These are phyloP conservation scores for Pulveroboletus sp. DNA, from an alignment of 768 basidiomycete species.

Conservation along the genomic window DNA sequence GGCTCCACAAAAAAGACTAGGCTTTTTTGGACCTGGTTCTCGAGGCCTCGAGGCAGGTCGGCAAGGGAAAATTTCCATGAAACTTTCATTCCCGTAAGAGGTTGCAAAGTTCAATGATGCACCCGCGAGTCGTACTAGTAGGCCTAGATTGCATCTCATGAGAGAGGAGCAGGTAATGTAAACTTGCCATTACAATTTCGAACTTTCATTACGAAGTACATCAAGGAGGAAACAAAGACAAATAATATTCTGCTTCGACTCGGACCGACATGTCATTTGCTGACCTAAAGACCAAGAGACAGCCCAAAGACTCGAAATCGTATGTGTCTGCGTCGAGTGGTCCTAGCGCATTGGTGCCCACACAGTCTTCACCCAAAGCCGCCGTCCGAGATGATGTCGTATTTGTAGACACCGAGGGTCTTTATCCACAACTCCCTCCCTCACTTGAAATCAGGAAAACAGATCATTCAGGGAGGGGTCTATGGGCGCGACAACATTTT, in stretches of 20 bases:
- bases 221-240: constrained; percentile 12
- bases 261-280: constrained; percentile 35
- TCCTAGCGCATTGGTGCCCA: constrained; percentile 20
- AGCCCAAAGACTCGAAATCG: constrained; percentile 32
- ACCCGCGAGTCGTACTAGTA: no score
- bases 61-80: neutral
- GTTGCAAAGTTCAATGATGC: neutral
- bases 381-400: neutral
- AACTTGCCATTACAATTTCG: no score
- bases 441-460: constrained; percentile 39
- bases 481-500: constrained; percentile 39
- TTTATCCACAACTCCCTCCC: constrained; percentile 36
- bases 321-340: constrained; percentile 32
- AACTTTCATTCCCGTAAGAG: neutral
- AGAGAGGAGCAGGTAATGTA: no score
- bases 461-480: constrained; percentile 40
- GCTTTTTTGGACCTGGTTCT: neutral
- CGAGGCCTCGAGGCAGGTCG: neutral
- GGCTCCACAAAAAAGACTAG: constrained; percentile 9
- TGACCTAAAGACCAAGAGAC: constrained; percentile 29
- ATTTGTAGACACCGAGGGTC: constrained; percentile 3
- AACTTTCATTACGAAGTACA: no score
- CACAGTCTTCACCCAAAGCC: constrained; percentile 24
- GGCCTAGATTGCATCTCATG: no score
- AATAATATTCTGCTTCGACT: no score